These are phyloP conservation scores for Leptographium lundbergii DNA, from an alignment of 2,329 filamentous ascomycete species.

Conservation along the genomic window DNA sequence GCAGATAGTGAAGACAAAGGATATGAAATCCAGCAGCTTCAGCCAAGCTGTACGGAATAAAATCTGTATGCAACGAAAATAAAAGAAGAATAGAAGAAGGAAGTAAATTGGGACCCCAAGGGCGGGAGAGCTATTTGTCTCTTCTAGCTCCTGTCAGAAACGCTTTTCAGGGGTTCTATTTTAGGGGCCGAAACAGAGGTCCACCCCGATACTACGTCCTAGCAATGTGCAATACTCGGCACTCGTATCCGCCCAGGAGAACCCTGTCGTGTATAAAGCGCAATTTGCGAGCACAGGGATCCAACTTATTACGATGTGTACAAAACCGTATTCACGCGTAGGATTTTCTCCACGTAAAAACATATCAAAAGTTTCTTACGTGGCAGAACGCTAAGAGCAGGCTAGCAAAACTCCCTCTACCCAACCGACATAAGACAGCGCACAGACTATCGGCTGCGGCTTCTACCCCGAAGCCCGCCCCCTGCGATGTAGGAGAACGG, in stretches of 20 bases:
- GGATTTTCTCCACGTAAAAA: not conserved
- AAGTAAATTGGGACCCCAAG: not conserved
- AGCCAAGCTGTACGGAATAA: too few species aligned
- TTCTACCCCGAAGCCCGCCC: not conserved
- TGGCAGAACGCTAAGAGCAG: not conserved
- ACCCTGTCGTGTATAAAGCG: not conserved
- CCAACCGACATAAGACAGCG: not conserved
- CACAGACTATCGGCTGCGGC: not conserved
- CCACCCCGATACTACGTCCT: not conserved
- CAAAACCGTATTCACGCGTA: not conserved
- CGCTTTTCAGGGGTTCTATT: not conserved
- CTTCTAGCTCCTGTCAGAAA: not conserved
- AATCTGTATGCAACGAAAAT: not conserved
- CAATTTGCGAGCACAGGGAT: not conserved
- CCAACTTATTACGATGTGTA: not conserved
- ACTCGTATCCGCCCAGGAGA: not conserved
- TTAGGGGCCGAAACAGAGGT: not conserved
- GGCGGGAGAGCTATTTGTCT: not conserved
- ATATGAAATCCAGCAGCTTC: too few species aligned
- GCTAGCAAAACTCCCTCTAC: not conserved
- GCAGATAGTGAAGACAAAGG: too few species aligned
- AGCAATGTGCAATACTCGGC: not conserved
- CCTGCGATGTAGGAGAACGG: too few species aligned
- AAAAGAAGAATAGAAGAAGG: not conserved
- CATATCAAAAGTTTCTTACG: not conserved